Evolutionary conservation across 345 rosid genomes (phyloP).

Genomic region (Boechera divaricarpa): DNA sequence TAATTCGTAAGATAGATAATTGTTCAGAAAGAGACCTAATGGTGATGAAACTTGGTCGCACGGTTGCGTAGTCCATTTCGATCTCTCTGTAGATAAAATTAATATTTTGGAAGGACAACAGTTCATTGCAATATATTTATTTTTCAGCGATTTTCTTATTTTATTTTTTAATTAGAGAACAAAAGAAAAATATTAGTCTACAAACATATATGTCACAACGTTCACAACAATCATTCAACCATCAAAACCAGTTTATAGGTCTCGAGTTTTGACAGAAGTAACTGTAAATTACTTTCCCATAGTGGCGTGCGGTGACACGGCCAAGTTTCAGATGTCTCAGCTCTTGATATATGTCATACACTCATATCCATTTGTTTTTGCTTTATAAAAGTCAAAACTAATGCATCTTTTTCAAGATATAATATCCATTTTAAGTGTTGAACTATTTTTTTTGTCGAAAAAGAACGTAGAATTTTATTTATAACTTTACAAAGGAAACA

Average conservation of each 20-base stretch:
- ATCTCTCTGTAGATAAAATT: too few species aligned
- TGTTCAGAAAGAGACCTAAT: background rate
- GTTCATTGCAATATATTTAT: too few species aligned
- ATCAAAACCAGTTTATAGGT: too few species aligned
- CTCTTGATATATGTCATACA: background rate
- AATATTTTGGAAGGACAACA: too few species aligned
- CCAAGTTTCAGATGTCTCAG: background rate
- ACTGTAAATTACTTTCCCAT: background rate
- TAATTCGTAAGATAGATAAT: background rate
- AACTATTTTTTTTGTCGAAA: too few species aligned
- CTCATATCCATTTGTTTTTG: background rate
- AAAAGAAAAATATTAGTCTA: too few species aligned
- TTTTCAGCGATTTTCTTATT: too few species aligned
- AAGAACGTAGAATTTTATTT: background rate
- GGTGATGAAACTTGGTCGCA: background rate
- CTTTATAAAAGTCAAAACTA: background rate
- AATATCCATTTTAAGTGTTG: background rate
- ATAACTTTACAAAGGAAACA: background rate
- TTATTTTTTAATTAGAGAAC: too few species aligned
- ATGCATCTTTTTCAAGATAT: background rate
- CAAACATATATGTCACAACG: too few species aligned
- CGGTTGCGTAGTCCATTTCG: background rate
- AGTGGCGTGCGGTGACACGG: slow-evolving; percentile 10
- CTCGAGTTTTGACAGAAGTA: background rate
- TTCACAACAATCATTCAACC: too few species aligned